These are phyloP conservation scores for Mayamaea pseudoterrestris DNA, from an alignment of 108 stramenopile genomes.

Conservation along the genomic window DNA sequence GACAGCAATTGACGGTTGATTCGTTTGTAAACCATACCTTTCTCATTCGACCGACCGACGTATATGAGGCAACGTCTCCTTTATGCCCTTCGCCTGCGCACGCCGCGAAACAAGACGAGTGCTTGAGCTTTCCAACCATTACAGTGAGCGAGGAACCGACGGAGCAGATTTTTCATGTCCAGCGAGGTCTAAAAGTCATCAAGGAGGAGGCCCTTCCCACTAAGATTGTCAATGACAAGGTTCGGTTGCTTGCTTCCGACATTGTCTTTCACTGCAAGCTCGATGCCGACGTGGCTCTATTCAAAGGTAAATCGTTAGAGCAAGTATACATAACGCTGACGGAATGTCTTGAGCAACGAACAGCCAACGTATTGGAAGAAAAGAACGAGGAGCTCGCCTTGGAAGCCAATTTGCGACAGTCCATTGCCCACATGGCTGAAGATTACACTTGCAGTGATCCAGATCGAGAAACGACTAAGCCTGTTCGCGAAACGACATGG, in stretches of 20 bases:
- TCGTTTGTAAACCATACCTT: slow-evolving; percentile 71
- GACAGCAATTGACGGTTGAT: slow-evolving; percentile 21
- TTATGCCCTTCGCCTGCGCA: slow-evolving; percentile 24
- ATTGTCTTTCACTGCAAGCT: background rate
- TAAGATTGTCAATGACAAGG: background rate
- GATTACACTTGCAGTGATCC: slow-evolving; percentile 77
- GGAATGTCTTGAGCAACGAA: slow-evolving; percentile 25
- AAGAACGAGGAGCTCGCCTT: slow-evolving; percentile 63
- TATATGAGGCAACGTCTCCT: slow-evolving; percentile 7
- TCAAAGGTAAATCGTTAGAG: background rate
- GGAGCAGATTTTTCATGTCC: slow-evolving; percentile 3
- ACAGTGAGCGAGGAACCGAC: background rate
- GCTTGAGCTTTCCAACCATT: background rate
- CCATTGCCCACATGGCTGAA: slow-evolving; percentile 47
- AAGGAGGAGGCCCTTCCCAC: background rate
- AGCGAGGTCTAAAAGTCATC: background rate
- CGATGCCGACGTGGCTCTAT: background rate
- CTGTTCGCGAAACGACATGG: slow-evolving; percentile 16
- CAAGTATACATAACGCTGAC: slow-evolving; percentile 16
- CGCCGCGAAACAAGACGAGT: slow-evolving; percentile 27
- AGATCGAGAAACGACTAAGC: slow-evolving; percentile 30
- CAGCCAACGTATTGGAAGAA: slow-evolving; percentile 26
- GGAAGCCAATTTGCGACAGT: slow-evolving; percentile 37
- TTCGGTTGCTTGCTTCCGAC: background rate
- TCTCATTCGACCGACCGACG: slow-evolving; percentile 27